Evolutionary conservation across 306 rosid genomes (phyloP).

Genomic region (Cucurbita ficifolia): DNA sequence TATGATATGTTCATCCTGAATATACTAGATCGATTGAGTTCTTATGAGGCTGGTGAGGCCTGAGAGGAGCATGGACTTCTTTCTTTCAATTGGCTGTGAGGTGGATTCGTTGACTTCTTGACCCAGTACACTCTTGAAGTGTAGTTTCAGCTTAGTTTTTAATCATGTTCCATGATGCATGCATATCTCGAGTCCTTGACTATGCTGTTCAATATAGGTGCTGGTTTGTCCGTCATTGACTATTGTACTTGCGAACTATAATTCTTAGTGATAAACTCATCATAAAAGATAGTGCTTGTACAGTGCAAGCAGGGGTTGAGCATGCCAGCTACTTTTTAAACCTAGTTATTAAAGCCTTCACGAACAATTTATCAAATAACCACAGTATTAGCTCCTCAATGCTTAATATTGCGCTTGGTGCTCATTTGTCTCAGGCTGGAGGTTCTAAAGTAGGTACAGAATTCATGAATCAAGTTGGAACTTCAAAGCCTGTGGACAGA

Average conservation of each 20-base stretch:
- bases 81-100: background rate
- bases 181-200: background rate
- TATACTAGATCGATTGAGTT: background rate
- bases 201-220: background rate
- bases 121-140: background rate
- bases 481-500: slow-evolving; percentile 60
- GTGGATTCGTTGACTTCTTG: background rate
- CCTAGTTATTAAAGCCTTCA: background rate
- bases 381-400: background rate
- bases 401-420: background rate
- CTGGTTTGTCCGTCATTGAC: background rate
- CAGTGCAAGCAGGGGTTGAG: background rate
- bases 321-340: background rate
- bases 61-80: background rate
- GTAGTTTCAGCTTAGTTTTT: background rate
- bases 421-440: slow-evolving; percentile 34
- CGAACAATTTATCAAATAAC: background rate
- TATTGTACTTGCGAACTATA: too few species aligned
- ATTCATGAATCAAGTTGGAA: slow-evolving; percentile 52
- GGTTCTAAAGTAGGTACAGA: slow-evolving; percentile 50
- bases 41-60: background rate
- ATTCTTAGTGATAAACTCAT: background rate
- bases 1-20: background rate
- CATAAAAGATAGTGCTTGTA: background rate
- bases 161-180: background rate